Conservation (phyloP, 352 stramenopile genomes). For the Globisporangium perplexum region DNA sequence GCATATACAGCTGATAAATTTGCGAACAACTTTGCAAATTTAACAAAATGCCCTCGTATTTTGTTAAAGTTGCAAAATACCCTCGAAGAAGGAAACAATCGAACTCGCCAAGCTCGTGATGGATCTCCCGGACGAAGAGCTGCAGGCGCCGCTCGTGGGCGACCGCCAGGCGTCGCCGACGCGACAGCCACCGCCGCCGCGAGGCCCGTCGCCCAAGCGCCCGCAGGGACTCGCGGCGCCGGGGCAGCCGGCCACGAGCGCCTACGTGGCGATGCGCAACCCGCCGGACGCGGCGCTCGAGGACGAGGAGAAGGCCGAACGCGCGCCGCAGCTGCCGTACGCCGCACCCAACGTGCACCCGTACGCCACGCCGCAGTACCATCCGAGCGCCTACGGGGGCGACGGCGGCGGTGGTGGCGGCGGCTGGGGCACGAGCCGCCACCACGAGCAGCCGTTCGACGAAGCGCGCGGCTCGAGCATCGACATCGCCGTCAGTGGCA, state of each 20-base stretch:
- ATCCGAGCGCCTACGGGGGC: slow-evolving; percentile 48
- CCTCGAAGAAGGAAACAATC: too few species aligned
- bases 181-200: slow-evolving; percentile 8
- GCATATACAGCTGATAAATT: too few species aligned
- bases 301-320: slow-evolving; percentile 62
- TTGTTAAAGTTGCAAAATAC: too few species aligned
- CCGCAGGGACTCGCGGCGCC: slow-evolving; percentile 5
- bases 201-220: slow-evolving; percentile 15
- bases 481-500: slow-evolving; percentile 79
- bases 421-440: slow-evolving; percentile 31
- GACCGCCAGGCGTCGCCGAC: slow-evolving; percentile 10
- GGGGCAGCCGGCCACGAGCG: slow-evolving; percentile 13
- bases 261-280: slow-evolving; percentile 33
- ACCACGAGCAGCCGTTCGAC: slow-evolving; percentile 36
- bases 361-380: slow-evolving; percentile 77
- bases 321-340: slow-evolving; percentile 36
- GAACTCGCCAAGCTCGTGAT: too few species aligned
- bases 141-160: slow-evolving; percentile 65
- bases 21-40: too few species aligned
- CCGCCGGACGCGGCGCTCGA: slow-evolving; percentile 2
- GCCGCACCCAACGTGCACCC: slow-evolving; percentile 70
- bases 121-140: slow-evolving; percentile 68
- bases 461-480: slow-evolving; percentile 45
- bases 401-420: slow-evolving; percentile 29
- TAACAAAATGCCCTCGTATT: too few species aligned